A percentile compares a stretch with the other conserved stretches of the same genome.
These are phyloP conservation scores for Rhodotorula babjevae DNA, from an alignment of 768 basidiomycete species.

Conservation along the genomic window DNA sequence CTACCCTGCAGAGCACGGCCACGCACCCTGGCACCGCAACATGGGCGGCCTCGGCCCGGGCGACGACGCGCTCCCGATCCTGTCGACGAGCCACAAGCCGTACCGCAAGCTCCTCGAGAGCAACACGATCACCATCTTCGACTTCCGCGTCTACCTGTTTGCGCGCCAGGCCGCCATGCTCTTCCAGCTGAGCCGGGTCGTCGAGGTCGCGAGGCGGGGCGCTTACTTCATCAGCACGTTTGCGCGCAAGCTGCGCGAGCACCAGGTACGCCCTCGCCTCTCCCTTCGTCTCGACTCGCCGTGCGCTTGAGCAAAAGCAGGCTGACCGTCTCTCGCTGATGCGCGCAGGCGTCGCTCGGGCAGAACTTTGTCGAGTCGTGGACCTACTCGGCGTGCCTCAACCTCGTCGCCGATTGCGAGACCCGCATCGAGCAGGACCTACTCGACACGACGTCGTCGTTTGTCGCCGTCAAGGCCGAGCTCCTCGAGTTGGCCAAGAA, in stretches of 20 bases:
- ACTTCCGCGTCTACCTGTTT: constrained; percentile 85
- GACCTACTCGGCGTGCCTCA: constrained; percentile 84
- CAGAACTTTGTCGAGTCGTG: constrained; percentile 82
- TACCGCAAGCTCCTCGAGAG: constrained; percentile 84
- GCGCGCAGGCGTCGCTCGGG: constrained; percentile 35
- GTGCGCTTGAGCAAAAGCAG: constrained; percentile 6
- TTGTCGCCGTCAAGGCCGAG: constrained; percentile 79
- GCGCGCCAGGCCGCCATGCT: constrained; percentile 76
- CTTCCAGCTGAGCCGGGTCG: constrained; percentile 62
- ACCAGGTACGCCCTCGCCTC: constrained; percentile 57
- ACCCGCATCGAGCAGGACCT: constrained; percentile 56
- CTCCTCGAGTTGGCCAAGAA: constrained; percentile 78
- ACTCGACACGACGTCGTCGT: constrained; percentile 54
- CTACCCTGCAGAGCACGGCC: constrained; percentile 67
- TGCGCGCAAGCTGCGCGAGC: constrained; percentile 66
- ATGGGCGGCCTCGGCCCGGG: constrained; percentile 64
- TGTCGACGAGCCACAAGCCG: constrained; percentile 73
- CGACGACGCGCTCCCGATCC: constrained; percentile 75
- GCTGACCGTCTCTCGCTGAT: neutral
- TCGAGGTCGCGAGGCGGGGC: constrained; percentile 67
- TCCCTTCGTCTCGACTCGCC: too few relatives aligned
- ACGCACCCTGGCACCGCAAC: constrained; percentile 80
- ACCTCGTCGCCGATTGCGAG: constrained; percentile 73
- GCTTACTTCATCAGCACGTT: constrained; percentile 71
- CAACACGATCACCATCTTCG: constrained; percentile 87